Base-by-base conservation (phyloP, 208 protist genomes). In the Spongospora subterranea region DNA sequence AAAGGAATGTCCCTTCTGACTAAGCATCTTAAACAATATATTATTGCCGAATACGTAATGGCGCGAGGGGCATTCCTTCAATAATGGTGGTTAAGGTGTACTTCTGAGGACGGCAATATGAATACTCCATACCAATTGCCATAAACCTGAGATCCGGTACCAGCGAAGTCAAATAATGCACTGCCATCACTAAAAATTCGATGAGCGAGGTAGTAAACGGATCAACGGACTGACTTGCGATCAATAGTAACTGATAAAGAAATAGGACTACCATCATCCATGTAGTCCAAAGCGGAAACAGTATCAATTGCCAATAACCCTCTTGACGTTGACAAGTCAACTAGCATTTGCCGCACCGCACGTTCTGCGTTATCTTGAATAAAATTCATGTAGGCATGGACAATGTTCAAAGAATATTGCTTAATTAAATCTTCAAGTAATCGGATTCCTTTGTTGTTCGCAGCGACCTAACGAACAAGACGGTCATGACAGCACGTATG, bases 191-290 rank as follows among this genome's bases (percentile, higher is more conserved):
- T 90, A 39, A 90, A 91, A 88, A 97, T 93, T 66, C 98, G 45
- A 43, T 17, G 32, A 32, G 71, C 71, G 35, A 82, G 6, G 35
- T 82, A 20, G n/a, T n/a, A 17, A 35, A 43, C 17, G n/a, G 71
- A 24, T 29, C 50, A 82, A 82, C 71, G n/a, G 17, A 39, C 6
- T 45, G 6, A 82, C 71, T 43, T 35, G 6, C 71, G 71, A 82
- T 82, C 71, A 40, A 89, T 89, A 0, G 38, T 45, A 1, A 93
- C 50, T 41, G 89, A 90, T 24, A 98, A 94, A 41, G 90, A 43
- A 77, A 98, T 98, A 11, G 92, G 92, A 17, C 96, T 96, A 35
- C 97, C 97, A 91, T 98, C 97, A 94, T 98, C 97, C 97, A 98
- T 98, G 93, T 92, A 96, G 92, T 98, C 97, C 0, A n/a, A 88